Conservation (phyloP, 805 yeast species). For the Zygotorulaspora florentina region DNA sequence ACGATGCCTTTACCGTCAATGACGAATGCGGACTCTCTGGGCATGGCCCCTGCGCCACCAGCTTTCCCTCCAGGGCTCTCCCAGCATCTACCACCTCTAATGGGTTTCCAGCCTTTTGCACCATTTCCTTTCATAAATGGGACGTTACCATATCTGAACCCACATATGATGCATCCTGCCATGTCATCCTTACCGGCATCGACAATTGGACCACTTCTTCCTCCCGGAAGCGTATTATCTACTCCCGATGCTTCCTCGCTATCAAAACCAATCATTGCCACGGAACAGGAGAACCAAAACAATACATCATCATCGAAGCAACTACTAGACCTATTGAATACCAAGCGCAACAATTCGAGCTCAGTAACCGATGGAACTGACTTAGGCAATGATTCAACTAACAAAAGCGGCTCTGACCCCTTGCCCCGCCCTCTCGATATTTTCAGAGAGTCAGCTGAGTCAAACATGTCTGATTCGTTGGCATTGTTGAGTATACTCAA, state of each 20-base stretch:
- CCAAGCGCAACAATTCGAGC: background rate
- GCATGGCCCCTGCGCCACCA: slow-evolving; percentile 7
- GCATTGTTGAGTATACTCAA: slow-evolving; percentile 19
- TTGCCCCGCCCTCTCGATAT: no score
- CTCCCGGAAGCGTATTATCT: slow-evolving; percentile 16
- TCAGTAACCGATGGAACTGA: slow-evolving; percentile 4
- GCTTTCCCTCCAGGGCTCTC: slow-evolving; percentile 11
- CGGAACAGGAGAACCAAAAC: slow-evolving; percentile 6
- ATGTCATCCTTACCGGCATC: slow-evolving; percentile 14
- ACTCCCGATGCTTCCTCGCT: slow-evolving; percentile 42
- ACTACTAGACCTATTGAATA: slow-evolving; percentile 13
- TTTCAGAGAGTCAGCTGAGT: background rate
- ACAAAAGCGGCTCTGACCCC: no score
- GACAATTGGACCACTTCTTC: slow-evolving; percentile 6
- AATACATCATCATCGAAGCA: slow-evolving; percentile 10
- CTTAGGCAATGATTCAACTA: background rate
- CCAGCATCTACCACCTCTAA: slow-evolving; percentile 14
- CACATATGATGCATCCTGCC: slow-evolving; percentile 8
- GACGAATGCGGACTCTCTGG: background rate
- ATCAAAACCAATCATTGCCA: slow-evolving; percentile 36
- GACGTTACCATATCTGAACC: slow-evolving; percentile 12
- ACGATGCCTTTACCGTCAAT: background rate
- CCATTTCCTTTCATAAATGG: slow-evolving; percentile 34
- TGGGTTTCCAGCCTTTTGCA: slow-evolving; percentile 32
- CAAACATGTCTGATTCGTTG: slow-evolving; percentile 15